Conservation (phyloP, 768 basidiomycete genomes). For the Hypholoma sublateritium region DNA sequence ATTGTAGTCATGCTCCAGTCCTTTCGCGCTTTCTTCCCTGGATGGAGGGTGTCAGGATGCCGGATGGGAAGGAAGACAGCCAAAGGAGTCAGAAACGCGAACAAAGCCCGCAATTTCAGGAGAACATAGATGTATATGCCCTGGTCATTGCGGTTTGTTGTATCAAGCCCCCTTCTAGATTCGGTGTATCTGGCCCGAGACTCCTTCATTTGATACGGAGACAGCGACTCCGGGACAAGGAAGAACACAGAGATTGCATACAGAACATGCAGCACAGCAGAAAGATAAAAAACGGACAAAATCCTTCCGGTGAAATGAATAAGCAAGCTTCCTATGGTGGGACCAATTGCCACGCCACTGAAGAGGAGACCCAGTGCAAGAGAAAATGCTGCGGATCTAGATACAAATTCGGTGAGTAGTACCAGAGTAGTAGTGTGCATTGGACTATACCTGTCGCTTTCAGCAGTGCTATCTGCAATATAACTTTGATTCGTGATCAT, state of each 20-base stretch:
- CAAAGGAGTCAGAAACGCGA: background rate
- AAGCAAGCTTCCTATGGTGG: constrained; percentile 65
- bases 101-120: background rate
- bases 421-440: background rate
- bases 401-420: background rate
- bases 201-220: constrained; percentile 43
- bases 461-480: constrained; percentile 60
- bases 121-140: background rate
- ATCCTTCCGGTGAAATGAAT: constrained; percentile 52
- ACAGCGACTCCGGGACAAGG: constrained; percentile 77
- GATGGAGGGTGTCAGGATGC: background rate
- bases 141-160: background rate
- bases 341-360: constrained; percentile 71
- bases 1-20: constrained; percentile 68
- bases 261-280: constrained; percentile 45
- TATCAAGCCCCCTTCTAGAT: background rate
- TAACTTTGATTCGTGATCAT: constrained; percentile 60
- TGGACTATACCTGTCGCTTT: constrained; percentile 45
- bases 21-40: constrained; percentile 34
- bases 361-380: constrained; percentile 64
- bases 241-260: constrained; percentile 50
- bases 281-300: constrained; percentile 73
- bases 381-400: constrained; percentile 66
- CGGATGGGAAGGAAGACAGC: background rate
- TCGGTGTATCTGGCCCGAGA: constrained; percentile 29